Conservation (phyloP, 495 filamentous ascomycete species). For the Neurospora sublineolata region DNA sequence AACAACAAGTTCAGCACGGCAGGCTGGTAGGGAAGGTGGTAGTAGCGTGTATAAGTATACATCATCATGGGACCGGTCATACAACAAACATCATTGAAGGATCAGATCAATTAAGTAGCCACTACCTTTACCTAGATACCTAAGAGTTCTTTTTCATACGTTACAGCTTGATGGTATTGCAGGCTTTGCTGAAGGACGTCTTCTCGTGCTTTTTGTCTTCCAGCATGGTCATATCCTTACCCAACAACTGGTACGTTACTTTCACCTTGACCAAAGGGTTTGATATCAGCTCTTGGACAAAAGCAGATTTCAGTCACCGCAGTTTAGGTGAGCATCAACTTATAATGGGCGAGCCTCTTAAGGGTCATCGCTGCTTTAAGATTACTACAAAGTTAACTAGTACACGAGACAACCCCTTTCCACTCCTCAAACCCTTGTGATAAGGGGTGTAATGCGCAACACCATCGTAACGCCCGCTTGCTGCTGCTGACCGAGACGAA, state of each 20-base stretch:
- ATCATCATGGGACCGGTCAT: not conserved
- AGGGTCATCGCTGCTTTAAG: not conserved
- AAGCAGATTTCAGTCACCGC: not conserved
- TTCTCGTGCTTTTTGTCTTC: not conserved
- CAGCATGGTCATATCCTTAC: not conserved
- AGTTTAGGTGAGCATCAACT: not conserved
- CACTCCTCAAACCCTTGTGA: not conserved
- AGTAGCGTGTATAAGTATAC: not conserved
- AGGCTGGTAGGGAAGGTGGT: not conserved
- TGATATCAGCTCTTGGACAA: not conserved
- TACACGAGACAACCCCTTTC: not conserved
- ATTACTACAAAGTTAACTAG: not conserved
- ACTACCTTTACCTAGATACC: not conserved
- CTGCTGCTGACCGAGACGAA: not conserved
- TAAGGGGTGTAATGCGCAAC: not conserved
- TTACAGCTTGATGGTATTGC: not conserved
- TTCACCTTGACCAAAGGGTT: not conserved
- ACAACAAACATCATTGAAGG: not conserved
- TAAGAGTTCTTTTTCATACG: not conserved
- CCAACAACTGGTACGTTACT: not conserved
- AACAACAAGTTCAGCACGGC: not conserved
- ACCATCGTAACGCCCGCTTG: not conserved
- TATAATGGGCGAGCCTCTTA: not conserved
- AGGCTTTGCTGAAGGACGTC: not conserved
- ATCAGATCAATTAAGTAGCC: not conserved